Percentiles rank a stretch among this genome's conserved stretches.
Conservation (phyloP, 164 flowering plant species). For the Euptelea pleiosperma region DNA sequence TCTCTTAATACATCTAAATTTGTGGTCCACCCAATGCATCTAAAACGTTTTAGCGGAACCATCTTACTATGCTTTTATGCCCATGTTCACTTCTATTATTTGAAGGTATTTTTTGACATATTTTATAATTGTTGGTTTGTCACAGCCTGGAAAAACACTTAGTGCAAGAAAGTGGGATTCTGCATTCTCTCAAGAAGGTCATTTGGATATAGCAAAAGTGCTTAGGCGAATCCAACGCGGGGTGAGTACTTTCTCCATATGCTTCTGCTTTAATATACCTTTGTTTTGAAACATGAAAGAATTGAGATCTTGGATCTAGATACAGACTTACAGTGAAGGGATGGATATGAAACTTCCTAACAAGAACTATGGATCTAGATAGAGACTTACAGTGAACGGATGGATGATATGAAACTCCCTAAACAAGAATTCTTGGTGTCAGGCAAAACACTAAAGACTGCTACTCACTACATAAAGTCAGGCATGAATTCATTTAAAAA, state of each 20-base stretch:
- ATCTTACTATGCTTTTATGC: background rate
- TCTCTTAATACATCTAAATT: too few relatives aligned
- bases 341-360: too few relatives aligned
- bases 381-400: too few relatives aligned
- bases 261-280: background rate
- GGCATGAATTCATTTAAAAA: too few relatives aligned
- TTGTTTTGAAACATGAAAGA: background rate
- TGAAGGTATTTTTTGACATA: background rate
- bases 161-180: conserved; percentile 84
- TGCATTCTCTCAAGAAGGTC: conserved; percentile 74
- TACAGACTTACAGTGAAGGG: too few relatives aligned
- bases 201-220: conserved; percentile 75
- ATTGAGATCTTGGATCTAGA: background rate
- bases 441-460: background rate
- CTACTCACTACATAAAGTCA: background rate
- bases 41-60: too few relatives aligned
- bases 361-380: too few relatives aligned
- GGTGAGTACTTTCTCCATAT: conserved; percentile 34
- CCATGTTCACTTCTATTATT: background rate
- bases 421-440: background rate
- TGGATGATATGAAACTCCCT: background rate
- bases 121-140: background rate
- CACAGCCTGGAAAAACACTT: conserved; percentile 79
- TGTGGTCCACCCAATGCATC: too few relatives aligned
- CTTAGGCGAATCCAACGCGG: conserved; percentile 84